Base-by-base conservation (phyloP, 768 basidiomycete species). In the Kockovaella imperatae region DNA sequence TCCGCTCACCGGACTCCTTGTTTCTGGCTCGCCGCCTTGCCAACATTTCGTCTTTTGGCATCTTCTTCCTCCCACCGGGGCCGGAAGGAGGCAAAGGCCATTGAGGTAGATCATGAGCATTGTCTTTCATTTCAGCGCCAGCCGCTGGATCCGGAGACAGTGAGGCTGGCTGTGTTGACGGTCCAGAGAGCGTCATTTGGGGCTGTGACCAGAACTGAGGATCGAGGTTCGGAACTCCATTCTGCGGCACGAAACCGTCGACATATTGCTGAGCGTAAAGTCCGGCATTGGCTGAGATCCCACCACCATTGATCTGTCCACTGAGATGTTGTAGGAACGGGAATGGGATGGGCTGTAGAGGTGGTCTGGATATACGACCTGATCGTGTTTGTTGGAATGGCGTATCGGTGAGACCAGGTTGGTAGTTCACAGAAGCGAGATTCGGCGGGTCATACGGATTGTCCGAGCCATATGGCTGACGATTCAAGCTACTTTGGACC, bases 31-130 rank as follows among this genome's bases (percentile, higher is more conserved):
- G 32, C 39, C 57, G 24, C 24, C 57, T 51, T 11, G 57, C 57
- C 32, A 59, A 32, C 39, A 59, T n/a, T 31, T 59, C 57, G 14
- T 59, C 57, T 23, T 46, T 36, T 4, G 53, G 53, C 57, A 59
- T 59, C 29, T 48, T 52, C 42, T 59, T 59, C 36, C 57, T 45
- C 3, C 53, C 44, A 13, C 51, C 51, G 21, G 50, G 53, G 5
- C 56, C 56, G 10, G 35, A 46, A 3, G 56, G 56, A 20, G 51
- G 51, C 20, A 49, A 29, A 5, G 56, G 56, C 47, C 52, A 57
- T 35, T 42, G 43, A 8, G 56, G 56, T 14, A 57, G 32, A 5
- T 47, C 49, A 3, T 24, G 35, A 42, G 32, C 40, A n/a, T 26
- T 40, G 13, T 7, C 17, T 14, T 20, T 35, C 20, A 18, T 25